These are phyloP conservation scores for Luffa acutangula DNA, from an alignment of 306 rosid genomes.

Conservation along the genomic window DNA sequence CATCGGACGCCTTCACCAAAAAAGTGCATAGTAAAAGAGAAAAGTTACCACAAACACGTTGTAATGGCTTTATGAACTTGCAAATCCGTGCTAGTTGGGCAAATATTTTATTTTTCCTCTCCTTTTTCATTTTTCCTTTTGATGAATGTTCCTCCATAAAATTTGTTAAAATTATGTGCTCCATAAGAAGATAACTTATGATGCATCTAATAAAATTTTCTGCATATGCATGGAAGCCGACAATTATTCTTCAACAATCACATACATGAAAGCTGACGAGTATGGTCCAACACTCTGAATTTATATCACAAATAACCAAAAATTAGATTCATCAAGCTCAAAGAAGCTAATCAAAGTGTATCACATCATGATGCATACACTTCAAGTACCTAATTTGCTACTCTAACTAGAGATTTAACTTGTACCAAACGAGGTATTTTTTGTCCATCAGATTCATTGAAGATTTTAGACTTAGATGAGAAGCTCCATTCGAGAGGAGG, in stretches of 20 bases:
- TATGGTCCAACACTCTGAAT: neutral
- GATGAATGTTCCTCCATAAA: too few species aligned
- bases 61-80: too few species aligned
- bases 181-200: too few species aligned
- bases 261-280: constrained; percentile 14
- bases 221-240: constrained; percentile 28
- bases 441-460: neutral
- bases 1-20: too few species aligned
- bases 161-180: too few species aligned
- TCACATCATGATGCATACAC: neutral
- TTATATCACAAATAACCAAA: neutral
- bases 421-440: neutral
- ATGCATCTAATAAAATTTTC: constrained; percentile 70
- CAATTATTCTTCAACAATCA: neutral
- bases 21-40: too few species aligned
- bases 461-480: neutral
- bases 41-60: too few species aligned
- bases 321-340: neutral
- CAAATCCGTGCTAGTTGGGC: too few species aligned
- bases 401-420: neutral
- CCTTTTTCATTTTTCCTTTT: too few species aligned
- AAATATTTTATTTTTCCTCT: too few species aligned
- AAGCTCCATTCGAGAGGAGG: neutral
- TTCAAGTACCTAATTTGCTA: neutral
- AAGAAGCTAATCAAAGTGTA: neutral